phyloP scores from a whole-genome alignment of 257 asterid genomes.

The Plantago ovata region DNA sequence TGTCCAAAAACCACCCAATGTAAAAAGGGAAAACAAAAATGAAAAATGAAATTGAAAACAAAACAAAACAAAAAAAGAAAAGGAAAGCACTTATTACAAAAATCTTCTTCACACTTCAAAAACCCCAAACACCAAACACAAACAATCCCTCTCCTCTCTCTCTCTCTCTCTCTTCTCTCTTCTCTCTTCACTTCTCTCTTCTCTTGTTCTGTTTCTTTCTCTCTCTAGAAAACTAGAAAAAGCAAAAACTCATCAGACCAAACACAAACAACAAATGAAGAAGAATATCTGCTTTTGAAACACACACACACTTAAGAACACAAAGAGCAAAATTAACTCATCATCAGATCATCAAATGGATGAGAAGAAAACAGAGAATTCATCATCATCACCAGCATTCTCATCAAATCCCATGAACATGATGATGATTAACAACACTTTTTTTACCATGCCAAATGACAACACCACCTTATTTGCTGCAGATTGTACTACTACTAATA shows the following conservation, averaged over 20 bases:
- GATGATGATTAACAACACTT: not conserved
- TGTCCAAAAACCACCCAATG: conserved; percentile 23
- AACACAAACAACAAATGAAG: conserved; percentile 26
- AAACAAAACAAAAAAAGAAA: not conserved
- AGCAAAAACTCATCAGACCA: no score
- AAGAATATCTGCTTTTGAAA: conserved; percentile 34
- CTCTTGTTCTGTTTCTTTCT: no score
- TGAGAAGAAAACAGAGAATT: conserved; percentile 19
- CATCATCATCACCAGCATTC: not conserved
- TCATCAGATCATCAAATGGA: conserved; percentile 35
- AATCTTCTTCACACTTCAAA: conserved; percentile 42
- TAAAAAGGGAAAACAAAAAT: not conserved
- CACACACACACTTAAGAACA: not conserved
- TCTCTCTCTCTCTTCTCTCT: conserved; percentile 26
- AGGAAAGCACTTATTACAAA: conserved; percentile 21
- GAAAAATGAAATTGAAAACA: no score
- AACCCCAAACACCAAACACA: conserved; percentile 21
- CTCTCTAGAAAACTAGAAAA: no score
- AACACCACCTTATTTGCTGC: conserved; percentile 19
- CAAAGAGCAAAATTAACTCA: not conserved
- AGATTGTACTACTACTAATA: no score
- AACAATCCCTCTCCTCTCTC: conserved; percentile 11
- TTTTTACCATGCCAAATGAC: no score
- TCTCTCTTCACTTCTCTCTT: conserved; percentile 17
- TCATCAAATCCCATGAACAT: conserved; percentile 24